Conservation (phyloP, 1,139 yeast species). For the Protomyces lactucae-debilis region DNA sequence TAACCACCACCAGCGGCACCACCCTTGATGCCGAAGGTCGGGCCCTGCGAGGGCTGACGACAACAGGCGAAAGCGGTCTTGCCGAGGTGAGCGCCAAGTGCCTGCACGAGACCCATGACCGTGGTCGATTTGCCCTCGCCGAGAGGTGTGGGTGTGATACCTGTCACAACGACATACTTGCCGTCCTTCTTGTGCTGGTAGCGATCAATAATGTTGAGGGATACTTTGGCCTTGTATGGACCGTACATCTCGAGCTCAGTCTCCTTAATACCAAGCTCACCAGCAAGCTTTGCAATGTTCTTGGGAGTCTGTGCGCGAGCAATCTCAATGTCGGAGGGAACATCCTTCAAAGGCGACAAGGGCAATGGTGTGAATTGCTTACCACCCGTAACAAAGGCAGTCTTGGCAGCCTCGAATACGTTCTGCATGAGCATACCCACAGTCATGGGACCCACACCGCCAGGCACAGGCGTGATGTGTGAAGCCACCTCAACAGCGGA, state of each 20-base stretch:
- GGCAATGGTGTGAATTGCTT: constrained; percentile 52
- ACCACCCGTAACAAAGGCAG: constrained; percentile 36
- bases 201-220: constrained; percentile 67
- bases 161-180: constrained; percentile 87
- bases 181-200: constrained; percentile 67
- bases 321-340: constrained; percentile 90
- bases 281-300: constrained; percentile 72
- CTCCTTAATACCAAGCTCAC: constrained; percentile 76
- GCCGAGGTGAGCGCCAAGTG: constrained; percentile 85
- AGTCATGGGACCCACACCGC: constrained; percentile 99
- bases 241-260: constrained; percentile 89
- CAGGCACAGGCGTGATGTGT: constrained; percentile 93
- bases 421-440: constrained; percentile 92
- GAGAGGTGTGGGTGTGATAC: constrained; percentile 96
- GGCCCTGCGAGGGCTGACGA: constrained; percentile 99
- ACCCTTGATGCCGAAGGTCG: constrained; percentile 83
- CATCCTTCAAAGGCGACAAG: constrained; percentile 65
- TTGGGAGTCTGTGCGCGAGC: constrained; percentile 88
- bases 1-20: constrained; percentile 99
- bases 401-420: constrained; percentile 74
- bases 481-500: constrained; percentile 63
- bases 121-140: constrained; percentile 99
- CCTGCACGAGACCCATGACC: constrained; percentile 93
- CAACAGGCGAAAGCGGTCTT: constrained; percentile 90
- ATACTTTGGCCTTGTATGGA: constrained; percentile 85